A percentile compares a stretch with the other conserved stretches of the same genome.
Conservation (phyloP, 1,139 yeast genomes). For the Candida sp. region DNA sequence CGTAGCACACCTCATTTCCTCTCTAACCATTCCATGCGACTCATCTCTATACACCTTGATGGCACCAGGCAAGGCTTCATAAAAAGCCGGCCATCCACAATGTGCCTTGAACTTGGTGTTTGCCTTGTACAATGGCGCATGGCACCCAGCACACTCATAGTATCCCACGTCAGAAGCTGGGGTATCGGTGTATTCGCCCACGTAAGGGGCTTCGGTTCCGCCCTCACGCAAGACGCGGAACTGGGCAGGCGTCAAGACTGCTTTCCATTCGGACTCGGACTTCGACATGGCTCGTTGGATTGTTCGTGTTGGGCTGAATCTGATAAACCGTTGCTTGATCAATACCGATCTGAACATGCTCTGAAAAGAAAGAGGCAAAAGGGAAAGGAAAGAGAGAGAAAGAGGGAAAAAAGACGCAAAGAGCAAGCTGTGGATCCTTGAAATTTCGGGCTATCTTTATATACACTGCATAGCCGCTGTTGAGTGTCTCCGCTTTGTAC, state of each 20-base stretch:
- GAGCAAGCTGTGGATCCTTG: background rate
- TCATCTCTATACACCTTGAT: constrained; percentile 63
- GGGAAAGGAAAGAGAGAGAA: background rate
- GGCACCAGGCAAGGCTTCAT: constrained; percentile 85
- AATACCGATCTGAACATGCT: background rate
- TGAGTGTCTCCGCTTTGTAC: too few species aligned
- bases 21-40: constrained; percentile 76
- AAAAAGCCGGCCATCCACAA: constrained; percentile 99
- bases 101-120: constrained; percentile 84
- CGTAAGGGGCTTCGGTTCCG: constrained; percentile 84
- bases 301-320: background rate
- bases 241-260: constrained; percentile 76
- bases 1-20: constrained; percentile 85
- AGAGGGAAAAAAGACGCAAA: background rate
- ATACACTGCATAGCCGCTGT: background rate
- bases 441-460: background rate
- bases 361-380: background rate
- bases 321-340: background rate
- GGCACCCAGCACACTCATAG: constrained; percentile 88
- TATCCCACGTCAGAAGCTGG: constrained; percentile 55
- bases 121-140: constrained; percentile 77
- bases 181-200: constrained; percentile 68
- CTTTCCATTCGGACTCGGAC: constrained; percentile 79
- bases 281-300: constrained; percentile 28
- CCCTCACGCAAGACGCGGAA: constrained; percentile 77